These are phyloP conservation scores for Floccularia luteovirens DNA, from an alignment of 768 basidiomycete species.

Conservation along the genomic window DNA sequence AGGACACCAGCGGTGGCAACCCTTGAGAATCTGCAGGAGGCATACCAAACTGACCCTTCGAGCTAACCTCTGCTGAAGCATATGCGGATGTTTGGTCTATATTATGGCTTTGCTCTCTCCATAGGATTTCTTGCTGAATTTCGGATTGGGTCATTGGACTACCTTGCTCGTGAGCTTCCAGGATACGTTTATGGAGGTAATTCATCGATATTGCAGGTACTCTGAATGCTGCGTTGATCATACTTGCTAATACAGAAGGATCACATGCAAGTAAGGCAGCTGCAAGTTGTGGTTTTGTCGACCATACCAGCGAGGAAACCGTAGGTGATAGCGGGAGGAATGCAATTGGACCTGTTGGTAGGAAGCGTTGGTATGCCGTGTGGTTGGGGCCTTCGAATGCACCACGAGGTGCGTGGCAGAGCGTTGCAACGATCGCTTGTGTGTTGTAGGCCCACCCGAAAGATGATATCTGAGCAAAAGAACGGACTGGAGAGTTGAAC, in stretches of 20 bases:
- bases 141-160: constrained; percentile 36
- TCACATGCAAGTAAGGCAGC: constrained; percentile 61
- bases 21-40: constrained; percentile 53
- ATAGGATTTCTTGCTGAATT: constrained; percentile 57
- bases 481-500: constrained; percentile 86
- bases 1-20: constrained; percentile 69
- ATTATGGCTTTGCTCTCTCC: constrained; percentile 65
- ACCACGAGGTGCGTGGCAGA: constrained; percentile 63
- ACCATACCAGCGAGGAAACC: constrained; percentile 90
- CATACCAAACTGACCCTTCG: constrained; percentile 31
- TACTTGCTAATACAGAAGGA: constrained; percentile 50
- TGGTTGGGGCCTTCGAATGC: constrained; percentile 59
- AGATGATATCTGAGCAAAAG: constrained; percentile 77
- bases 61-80: constrained; percentile 34
- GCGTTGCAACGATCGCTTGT: constrained; percentile 85
- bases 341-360: constrained; percentile 92
- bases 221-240: constrained; percentile 92
- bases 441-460: constrained; percentile 91
- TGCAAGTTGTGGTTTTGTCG: constrained; percentile 72
- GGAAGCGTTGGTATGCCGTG: constrained; percentile 89
- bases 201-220: constrained; percentile 67
- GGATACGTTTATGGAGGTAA: constrained; percentile 55
- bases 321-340: constrained; percentile 84
- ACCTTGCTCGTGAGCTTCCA: constrained; percentile 42
- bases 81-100: constrained; percentile 60